Evolutionary conservation across 2,329 filamentous ascomycete species (phyloP).

Genomic region (Cordyceps cateniannulata): DNA sequence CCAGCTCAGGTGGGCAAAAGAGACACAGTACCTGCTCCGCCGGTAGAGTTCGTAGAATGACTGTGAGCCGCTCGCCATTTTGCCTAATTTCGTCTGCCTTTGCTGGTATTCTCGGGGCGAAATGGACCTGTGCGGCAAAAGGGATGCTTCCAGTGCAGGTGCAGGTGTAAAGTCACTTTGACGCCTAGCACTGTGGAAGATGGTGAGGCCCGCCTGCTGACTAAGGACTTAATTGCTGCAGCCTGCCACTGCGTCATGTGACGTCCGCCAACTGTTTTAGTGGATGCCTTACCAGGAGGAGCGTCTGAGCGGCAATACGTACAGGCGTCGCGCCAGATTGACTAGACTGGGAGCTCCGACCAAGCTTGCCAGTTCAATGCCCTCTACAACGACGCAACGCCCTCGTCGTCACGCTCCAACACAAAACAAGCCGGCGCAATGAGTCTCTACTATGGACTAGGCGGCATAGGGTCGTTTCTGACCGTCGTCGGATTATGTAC

Average conservation of each 20-base stretch:
- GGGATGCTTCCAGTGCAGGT: slow-evolving; percentile 5
- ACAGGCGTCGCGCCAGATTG: slow-evolving; percentile 17
- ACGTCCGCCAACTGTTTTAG: slow-evolving; percentile 2
- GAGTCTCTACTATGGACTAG: slow-evolving; percentile 66
- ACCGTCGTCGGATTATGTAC: slow-evolving; percentile 73
- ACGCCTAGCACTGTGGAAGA: background rate
- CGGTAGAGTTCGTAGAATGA: slow-evolving; percentile 93
- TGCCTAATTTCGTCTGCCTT: slow-evolving; percentile 11
- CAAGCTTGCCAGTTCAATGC: slow-evolving; percentile 15
- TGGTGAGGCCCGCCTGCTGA: background rate
- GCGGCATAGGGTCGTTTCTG: slow-evolving; percentile 61
- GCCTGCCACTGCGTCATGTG: slow-evolving; percentile 13
- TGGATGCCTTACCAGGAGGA: slow-evolving; percentile 3
- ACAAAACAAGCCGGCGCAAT: slow-evolving; percentile 40
- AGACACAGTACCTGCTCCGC: slow-evolving; percentile 75
- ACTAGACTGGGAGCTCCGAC: slow-evolving; percentile 16
- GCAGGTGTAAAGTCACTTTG: background rate
- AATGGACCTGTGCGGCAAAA: background rate
- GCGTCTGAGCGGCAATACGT: slow-evolving; percentile 10
- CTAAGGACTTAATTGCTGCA: background rate
- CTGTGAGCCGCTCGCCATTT: slow-evolving; percentile 45
- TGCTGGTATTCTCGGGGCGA: background rate
- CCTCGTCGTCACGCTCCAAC: slow-evolving; percentile 18
- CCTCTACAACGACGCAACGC: slow-evolving; percentile 16
- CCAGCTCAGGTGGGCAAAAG: slow-evolving; percentile 10